phyloP scores from a whole-genome alignment of 805 yeast species.

The Ogataea degrootiae region DNA sequence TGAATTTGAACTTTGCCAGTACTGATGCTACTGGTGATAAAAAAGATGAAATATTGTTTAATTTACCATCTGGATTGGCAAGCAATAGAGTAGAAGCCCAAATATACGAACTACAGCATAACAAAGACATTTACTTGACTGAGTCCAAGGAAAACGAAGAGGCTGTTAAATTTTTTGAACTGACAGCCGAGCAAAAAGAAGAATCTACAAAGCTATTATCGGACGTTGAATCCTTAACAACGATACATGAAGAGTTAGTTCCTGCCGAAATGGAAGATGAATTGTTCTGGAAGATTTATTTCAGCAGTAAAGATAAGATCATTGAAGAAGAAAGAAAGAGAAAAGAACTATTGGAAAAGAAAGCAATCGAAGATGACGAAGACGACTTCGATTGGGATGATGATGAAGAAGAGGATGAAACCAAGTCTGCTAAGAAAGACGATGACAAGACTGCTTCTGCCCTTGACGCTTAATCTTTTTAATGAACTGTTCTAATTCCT shows the following conservation, averaged over 20 bases:
- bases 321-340: conserved; percentile 61
- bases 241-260: conserved; percentile 58
- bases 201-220: conserved; percentile 39
- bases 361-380: conserved; percentile 31
- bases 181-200: conserved; percentile 42
- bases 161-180: conserved; percentile 36
- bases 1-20: conserved; percentile 9
- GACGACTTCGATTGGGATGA: conserved; percentile 50
- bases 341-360: conserved; percentile 50
- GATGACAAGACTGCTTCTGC: not conserved
- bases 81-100: conserved; percentile 63
- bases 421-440: conserved; percentile 2
- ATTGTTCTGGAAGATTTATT: conserved; percentile 74
- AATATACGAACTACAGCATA: conserved; percentile 48
- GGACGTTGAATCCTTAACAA: conserved; percentile 46
- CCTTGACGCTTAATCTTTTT: not conserved
- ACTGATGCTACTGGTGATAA: conserved; percentile 22
- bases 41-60: conserved; percentile 39
- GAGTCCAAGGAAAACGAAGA: conserved; percentile 28
- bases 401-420: conserved; percentile 45
- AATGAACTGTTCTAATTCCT: too few relatives aligned
- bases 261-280: conserved; percentile 54
- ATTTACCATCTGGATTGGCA: conserved; percentile 37
- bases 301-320: conserved; percentile 46
- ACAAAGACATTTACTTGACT: conserved; percentile 39